Evolutionary conservation across 148 eudicot species (phyloP).

Genomic region (Persicaria maculosa): DNA sequence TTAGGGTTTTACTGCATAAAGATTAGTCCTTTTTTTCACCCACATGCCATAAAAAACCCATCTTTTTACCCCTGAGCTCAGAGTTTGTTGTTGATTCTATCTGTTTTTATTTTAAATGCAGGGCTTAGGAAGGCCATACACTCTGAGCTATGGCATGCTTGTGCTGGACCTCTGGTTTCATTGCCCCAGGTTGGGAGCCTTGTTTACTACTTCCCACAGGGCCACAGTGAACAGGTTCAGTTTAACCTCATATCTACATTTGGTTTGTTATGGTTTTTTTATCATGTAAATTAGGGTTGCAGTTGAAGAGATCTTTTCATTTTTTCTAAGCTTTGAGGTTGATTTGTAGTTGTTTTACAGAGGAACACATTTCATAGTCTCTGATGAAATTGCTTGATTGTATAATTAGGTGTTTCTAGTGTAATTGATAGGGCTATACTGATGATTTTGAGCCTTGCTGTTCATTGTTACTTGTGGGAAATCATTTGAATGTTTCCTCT

Average conservation of each 20-base stretch:
- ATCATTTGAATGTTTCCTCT: not conserved
- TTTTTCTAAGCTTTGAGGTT: not conserved
- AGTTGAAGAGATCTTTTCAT: not conserved
- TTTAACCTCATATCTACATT: not conserved
- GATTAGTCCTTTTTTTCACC: not conserved
- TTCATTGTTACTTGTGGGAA: not conserved
- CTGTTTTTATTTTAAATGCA: not conserved
- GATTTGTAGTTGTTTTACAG: not conserved
- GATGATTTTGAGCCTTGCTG: not conserved
- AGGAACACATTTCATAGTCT: not conserved
- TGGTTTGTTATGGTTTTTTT: conserved; percentile 1
- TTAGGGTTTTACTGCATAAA: not conserved
- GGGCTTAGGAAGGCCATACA: conserved; percentile 43
- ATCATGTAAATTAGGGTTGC: not conserved
- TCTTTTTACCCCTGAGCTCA: not conserved
- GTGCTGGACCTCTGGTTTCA: conserved; percentile 88
- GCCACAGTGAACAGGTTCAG: conserved; percentile 92
- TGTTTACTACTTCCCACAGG: conserved; percentile 95
- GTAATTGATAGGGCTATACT: not conserved
- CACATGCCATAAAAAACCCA: not conserved
- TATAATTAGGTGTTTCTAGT: not conserved
- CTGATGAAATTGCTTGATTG: not conserved
- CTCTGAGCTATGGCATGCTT: conserved; percentile 97
- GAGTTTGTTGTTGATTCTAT: not conserved
- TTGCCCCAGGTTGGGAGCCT: conserved; percentile 98